Evolutionary conservation across 2,329 filamentous ascomycete species (phyloP).

Genomic region (Fusarium incarnatum): DNA sequence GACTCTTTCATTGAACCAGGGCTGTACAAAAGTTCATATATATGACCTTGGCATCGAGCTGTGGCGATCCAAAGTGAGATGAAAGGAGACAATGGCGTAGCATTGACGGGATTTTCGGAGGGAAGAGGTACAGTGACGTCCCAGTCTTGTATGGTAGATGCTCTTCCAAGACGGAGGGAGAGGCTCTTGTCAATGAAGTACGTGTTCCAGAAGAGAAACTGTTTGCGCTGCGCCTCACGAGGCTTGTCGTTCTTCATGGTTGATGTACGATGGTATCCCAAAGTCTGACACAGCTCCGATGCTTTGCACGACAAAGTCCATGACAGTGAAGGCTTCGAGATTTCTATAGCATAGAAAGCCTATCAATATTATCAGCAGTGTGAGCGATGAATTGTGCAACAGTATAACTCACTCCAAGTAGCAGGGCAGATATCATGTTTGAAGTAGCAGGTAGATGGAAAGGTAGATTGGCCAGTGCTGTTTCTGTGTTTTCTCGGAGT

Average conservation of each 20-base stretch:
- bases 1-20: conserved; percentile 54
- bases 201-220: conserved; percentile 66
- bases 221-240: conserved; percentile 37
- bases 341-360: conserved; percentile 50
- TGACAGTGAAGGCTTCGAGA: conserved; percentile 49
- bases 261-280: conserved; percentile 48
- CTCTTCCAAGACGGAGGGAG: conserved; percentile 64
- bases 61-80: conserved; percentile 63
- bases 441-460: conserved; percentile 49
- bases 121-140: conserved; percentile 61
- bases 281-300: conserved; percentile 48
- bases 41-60: conserved; percentile 65
- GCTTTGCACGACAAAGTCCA: conserved; percentile 50
- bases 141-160: conserved; percentile 67
- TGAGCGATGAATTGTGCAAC: too few relatives aligned
- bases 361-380: conserved; percentile 21
- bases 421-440: conserved; percentile 44
- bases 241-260: conserved; percentile 42
- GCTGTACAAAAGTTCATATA: conserved; percentile 67
- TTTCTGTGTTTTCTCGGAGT: conserved; percentile 49
- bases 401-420: conserved; percentile 36
- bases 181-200: conserved; percentile 68
- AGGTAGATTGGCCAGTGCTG: conserved; percentile 48
- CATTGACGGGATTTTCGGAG: conserved; percentile 49
- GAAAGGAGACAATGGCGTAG: conserved; percentile 47